Conservation (phyloP, 2,329 filamentous ascomycete genomes). For the Trichoderma breve region DNA sequence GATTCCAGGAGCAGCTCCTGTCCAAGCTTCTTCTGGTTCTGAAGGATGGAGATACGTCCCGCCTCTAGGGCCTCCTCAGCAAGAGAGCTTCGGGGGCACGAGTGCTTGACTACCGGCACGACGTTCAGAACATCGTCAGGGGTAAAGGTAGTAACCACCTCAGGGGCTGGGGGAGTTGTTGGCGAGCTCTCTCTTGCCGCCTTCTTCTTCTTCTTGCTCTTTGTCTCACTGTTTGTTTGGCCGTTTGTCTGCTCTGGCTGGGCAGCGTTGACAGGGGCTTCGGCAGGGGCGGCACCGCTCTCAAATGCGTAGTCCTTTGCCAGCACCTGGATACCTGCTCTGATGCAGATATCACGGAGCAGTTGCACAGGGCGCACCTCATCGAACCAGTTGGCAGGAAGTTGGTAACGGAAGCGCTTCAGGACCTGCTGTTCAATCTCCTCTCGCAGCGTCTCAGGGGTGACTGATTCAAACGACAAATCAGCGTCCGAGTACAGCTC, state of each 20-base stretch:
- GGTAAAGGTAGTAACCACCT: constrained; percentile 56
- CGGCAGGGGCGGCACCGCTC: constrained; percentile 22
- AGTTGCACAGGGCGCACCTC: constrained; percentile 74
- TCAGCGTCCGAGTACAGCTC: constrained; percentile 78
- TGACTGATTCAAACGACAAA: constrained; percentile 75
- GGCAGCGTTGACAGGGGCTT: constrained; percentile 31
- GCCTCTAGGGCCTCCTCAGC: constrained; percentile 96
- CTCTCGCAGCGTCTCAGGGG: constrained; percentile 66
- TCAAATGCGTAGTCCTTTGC: constrained; percentile 57
- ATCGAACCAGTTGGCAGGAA: constrained; percentile 66
- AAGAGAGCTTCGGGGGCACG: constrained; percentile 81
- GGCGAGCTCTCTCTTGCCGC: constrained; percentile 53
- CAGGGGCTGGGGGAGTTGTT: constrained; percentile 43
- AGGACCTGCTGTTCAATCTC: constrained; percentile 70
- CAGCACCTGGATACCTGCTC: constrained; percentile 84
- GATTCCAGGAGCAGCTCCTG: constrained; percentile 96
- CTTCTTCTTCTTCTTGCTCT: constrained; percentile 60
- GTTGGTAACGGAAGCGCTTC: constrained; percentile 72
- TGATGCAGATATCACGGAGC: constrained; percentile 83
- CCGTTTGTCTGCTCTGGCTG: constrained; percentile 39
- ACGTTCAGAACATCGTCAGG: constrained; percentile 87
- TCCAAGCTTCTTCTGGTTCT: constrained; percentile 91
- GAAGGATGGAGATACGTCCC: constrained; percentile 91
- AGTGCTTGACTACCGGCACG: constrained; percentile 94
- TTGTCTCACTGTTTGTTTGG: constrained; percentile 44